Evolutionary conservation across 2,329 filamentous ascomycete genomes (phyloP), one percentile per base, ranked within the genome.

Genomic region (Graphiopsis chlorocephala): DNA sequence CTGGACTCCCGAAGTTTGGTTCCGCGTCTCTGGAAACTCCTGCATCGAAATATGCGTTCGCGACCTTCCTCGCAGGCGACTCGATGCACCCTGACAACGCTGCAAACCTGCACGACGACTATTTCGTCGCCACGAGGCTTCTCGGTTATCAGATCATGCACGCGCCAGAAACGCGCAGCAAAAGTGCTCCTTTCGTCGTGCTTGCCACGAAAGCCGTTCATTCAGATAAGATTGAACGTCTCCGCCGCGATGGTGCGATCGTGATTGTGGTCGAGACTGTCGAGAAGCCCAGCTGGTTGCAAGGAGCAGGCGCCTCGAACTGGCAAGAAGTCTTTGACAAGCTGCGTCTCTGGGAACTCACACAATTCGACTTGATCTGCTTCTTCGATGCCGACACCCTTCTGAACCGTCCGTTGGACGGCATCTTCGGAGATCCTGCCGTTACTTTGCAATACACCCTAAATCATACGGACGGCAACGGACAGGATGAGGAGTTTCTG

Each of bases 321-420:
- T 79, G 75, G 75, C 66, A 70, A 55, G 71, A 77, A 29, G 71
- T 78, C 25, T 70, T 79, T 70, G 73, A 74, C 14, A 80, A 80
- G 68, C 68, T 80, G 33, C 75, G 75, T 23, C 69, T 77, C 1
- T 79, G 72, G 72, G 69, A 78, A 67, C 70, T 79, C 63, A 75
- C 71, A 2, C 70, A 78, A 47, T 79, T 77, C 67, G 73, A 75
- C 26, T 67, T 67, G 14, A 73, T 79, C 48, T 67, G 71, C 25
- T 73, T 77, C 69, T 64, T 78, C 11, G 76, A 78, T 62, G 72
- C 69, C 45, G 76, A 78, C 57, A 74, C 68, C 5, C 64, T 77
- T 28, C 68, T 77, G 3, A 69, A 65, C 10, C 35, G 64, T 14
- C 65, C 71, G 4, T 58, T 77, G 4, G 75, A 76, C 59, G 72